Evolutionary conservation across 345 rosid species (phyloP), one percentile per base, ranked within the genome.

Genomic region (Lumnitzera littorea): DNA sequence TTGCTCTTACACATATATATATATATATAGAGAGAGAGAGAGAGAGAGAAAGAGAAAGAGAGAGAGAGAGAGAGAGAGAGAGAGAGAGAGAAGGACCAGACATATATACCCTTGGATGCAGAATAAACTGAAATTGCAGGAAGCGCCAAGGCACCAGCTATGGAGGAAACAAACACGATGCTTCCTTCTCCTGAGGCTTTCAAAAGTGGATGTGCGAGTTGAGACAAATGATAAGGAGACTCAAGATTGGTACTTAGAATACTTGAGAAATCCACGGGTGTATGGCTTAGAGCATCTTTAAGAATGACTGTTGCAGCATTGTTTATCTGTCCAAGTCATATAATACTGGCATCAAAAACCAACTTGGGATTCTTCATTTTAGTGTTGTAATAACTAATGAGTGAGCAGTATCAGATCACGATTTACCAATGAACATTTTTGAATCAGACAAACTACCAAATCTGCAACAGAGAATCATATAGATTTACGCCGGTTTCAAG

Each of bases 91-190:
- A 15, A n/a, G 6, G 24, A 25, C 63, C 20, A 25, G 50, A 58
- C 29, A 41, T 11, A 17, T 20, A 61, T 53, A 79, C 87, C 84
- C 72, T 82, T 82, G 48, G 69, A 64, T 47, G 84, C 59, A 46
- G 74, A 73, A 62, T 79, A 79, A 20, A 69, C 50, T 2, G 84
- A 72, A 25, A 58, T 31, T 16, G 24, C 41, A 15, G 74, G 68
- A 0, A 73, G 5, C n/a, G 71, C 67, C 16, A 60, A 15, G 15
- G 67, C 61, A 50, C 83, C 81, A 1, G 62, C 69, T 11, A 77
- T 71, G 15, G 88, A 80, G 58, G 88, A 83, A 17, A 71, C 58
- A 46, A 80, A 83, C 10, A 83, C 72, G 20, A 80, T 61, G 62
- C 66, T 77, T 51, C 81, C 82, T 0, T 57, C 76, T 31, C 76